A percentile compares a stretch with the other conserved stretches of the same genome.
phyloP scores from a whole-genome alignment of 202 grass and related monocot genomes.

The Zoysia matrella region DNA sequence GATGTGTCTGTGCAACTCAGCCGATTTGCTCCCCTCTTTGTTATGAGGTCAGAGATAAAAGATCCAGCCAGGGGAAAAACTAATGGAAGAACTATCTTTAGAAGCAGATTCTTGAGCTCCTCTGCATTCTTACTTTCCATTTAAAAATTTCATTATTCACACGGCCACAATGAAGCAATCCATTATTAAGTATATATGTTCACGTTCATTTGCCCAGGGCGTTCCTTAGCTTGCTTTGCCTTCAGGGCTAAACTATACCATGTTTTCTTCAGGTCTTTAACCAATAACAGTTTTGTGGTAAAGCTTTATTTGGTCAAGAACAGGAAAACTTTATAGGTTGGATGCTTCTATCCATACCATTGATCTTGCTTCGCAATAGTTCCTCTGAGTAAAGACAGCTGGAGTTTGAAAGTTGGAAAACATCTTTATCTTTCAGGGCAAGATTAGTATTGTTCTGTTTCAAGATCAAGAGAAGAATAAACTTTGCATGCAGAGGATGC shows the following conservation, averaged over 20 bases:
- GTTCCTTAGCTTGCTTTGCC: constrained; percentile 72
- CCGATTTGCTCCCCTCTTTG: constrained; percentile 36
- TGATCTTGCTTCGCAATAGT: neutral
- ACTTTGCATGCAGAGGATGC: constrained; percentile 49
- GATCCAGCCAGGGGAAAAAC: constrained; percentile 73
- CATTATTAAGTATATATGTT: constrained; percentile 18
- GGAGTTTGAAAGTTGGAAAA: neutral
- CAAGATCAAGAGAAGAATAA: constrained; percentile 50
- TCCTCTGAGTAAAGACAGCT: constrained; percentile 3
- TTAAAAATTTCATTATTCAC: constrained; percentile 43
- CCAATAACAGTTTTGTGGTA: too few species aligned
- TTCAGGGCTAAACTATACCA: constrained; percentile 55
- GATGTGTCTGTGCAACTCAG: constrained; percentile 36
- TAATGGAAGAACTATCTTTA: constrained; percentile 75
- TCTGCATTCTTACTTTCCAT: constrained; percentile 74
- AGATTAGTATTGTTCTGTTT: constrained; percentile 41
- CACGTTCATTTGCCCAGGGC: constrained; percentile 24
- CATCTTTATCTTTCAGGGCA: constrained; percentile 46
- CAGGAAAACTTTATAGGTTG: too few species aligned
- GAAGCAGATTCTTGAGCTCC: constrained; percentile 65
- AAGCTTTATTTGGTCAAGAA: too few species aligned
- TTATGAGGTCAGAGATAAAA: constrained; percentile 64
- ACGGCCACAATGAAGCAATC: constrained; percentile 41
- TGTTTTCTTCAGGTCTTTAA: constrained; percentile 26
- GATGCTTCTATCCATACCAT: constrained; percentile 24